Percentiles rank a stretch among this genome's conserved stretches.
These are phyloP conservation scores for Termitomyces sp. DNA, from an alignment of 768 basidiomycete genomes.

Conservation along the genomic window DNA sequence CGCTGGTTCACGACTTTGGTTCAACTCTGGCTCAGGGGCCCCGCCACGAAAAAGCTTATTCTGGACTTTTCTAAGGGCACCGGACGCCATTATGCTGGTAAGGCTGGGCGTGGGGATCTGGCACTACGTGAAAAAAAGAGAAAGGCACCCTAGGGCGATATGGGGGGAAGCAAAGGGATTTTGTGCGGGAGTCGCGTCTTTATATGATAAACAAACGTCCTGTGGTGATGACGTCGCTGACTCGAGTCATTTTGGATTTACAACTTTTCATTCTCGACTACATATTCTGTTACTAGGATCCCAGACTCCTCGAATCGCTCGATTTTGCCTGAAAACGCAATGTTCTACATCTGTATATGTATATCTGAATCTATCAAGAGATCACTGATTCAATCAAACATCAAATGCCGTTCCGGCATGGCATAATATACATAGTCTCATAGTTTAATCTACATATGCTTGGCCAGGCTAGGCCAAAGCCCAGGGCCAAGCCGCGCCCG, in stretches of 20 bases:
- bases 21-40: conserved; percentile 12
- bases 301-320: too few relatives aligned
- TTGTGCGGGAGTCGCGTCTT: not conserved
- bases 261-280: too few relatives aligned
- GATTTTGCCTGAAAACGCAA: too few relatives aligned
- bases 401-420: too few relatives aligned
- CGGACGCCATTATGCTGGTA: conserved; percentile 28
- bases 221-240: conserved; percentile 3
- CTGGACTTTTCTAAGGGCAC: conserved; percentile 60
- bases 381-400: too few relatives aligned
- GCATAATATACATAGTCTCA: too few relatives aligned
- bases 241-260: not conserved
- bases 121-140: not conserved
- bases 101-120: not conserved
- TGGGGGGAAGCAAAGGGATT: not conserved
- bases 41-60: conserved; percentile 63
- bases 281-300: too few relatives aligned
- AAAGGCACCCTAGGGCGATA: not conserved
- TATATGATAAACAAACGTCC: not conserved
- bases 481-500: too few relatives aligned
- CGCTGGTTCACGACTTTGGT: conserved; percentile 21
- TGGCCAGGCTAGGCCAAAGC: too few relatives aligned
- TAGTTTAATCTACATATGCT: too few relatives aligned
- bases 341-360: too few relatives aligned
- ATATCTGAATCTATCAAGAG: too few relatives aligned